Percentiles rank a stretch among this genome's conserved stretches.
These are phyloP conservation scores for Leccinum olivaceopallidum DNA, from an alignment of 768 basidiomycete genomes.

Conservation along the genomic window DNA sequence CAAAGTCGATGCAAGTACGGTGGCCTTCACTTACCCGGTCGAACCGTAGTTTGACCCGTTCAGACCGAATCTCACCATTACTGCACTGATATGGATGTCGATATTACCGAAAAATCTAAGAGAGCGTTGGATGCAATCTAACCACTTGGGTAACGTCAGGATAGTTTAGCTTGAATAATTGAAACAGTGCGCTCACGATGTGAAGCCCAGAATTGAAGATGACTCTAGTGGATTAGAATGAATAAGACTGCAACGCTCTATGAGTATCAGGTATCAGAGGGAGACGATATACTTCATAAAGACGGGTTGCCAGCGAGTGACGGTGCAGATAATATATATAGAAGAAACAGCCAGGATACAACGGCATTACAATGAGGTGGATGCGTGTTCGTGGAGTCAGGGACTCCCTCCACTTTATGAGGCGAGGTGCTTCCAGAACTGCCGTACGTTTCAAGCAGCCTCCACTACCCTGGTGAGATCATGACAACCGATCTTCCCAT, in stretches of 20 bases:
- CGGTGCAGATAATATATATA: neutral
- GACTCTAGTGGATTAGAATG: neutral
- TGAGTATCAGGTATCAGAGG: neutral
- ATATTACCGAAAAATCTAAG: neutral
- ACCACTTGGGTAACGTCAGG: neutral
- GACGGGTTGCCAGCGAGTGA: neutral
- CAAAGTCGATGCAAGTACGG: neutral
- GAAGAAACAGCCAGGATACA: neutral
- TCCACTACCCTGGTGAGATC: neutral
- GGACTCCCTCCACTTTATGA: neutral
- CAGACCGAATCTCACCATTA: neutral
- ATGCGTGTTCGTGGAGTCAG: neutral
- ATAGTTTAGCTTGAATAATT: neutral
- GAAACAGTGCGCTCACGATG: neutral
- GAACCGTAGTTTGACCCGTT: neutral
- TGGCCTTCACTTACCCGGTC: neutral
- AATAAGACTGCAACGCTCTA: neutral
- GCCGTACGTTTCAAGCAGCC: too few relatives aligned
- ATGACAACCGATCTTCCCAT: neutral
- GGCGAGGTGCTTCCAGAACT: neutral
- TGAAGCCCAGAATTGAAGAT: neutral
- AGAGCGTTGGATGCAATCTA: neutral
- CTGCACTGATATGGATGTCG: neutral
- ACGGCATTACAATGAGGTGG: neutral
- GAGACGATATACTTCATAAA: neutral